Percentiles rank a stretch among this genome's conserved stretches.
Conservation (phyloP, 371 early-diverging fungal genomes). For the Circinella umbellata region DNA sequence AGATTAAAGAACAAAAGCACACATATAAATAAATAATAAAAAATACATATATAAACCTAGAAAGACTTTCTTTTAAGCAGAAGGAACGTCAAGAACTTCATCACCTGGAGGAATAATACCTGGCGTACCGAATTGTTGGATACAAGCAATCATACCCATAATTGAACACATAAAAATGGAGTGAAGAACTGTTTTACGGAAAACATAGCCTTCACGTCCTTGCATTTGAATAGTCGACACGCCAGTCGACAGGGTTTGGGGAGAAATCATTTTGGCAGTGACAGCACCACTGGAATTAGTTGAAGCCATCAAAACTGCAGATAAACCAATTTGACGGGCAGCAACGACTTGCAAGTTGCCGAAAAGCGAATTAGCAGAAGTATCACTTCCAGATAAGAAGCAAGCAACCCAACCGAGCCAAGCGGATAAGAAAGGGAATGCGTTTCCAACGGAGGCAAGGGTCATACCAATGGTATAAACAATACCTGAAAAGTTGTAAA, state of each 20-base stretch:
- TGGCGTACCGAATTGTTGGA: constrained; percentile 53
- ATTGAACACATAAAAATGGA: constrained; percentile 43
- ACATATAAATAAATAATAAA: too few species aligned
- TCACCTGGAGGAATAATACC: constrained; percentile 47
- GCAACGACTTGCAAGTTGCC: constrained; percentile 60
- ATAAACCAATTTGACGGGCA: constrained; percentile 52
- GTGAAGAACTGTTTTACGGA: constrained; percentile 49
- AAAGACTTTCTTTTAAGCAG: neutral
- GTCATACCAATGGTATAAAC: constrained; percentile 54
- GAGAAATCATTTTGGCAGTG: constrained; percentile 55
- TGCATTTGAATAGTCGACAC: constrained; percentile 50
- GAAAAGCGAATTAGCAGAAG: constrained; percentile 48
- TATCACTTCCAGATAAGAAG: constrained; percentile 58
- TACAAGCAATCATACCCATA: constrained; percentile 46
- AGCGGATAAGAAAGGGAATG: constrained; percentile 58
- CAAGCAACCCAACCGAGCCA: constrained; percentile 60
- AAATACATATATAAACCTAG: too few species aligned
- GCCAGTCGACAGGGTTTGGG: constrained; percentile 55
- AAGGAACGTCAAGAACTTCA: neutral
- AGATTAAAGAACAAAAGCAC: too few species aligned
- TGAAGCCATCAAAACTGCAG: constrained; percentile 51
- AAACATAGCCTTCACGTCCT: constrained; percentile 48
- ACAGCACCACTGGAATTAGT: constrained; percentile 55
- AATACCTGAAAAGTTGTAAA: constrained; percentile 57
- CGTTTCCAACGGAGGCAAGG: constrained; percentile 47